Conservation (phyloP, 1,284 basidiomycete species). For the Melanopsichium pennsylvanicum region DNA sequence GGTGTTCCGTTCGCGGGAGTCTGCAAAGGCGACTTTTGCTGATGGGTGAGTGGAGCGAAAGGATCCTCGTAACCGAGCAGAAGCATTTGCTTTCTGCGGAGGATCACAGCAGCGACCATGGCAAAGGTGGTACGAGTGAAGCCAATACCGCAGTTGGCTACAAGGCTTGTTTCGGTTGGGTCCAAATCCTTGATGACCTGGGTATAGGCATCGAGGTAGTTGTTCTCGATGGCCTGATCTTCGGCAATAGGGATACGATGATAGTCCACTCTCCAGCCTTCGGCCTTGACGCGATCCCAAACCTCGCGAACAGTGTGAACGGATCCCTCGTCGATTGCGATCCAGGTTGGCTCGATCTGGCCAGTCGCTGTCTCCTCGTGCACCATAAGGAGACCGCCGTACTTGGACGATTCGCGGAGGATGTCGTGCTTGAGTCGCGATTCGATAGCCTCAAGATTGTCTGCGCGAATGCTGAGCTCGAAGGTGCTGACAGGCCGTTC, state of each 20-base stretch:
- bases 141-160: conserved; percentile 98
- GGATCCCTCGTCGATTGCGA: conserved; percentile 82
- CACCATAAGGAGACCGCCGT: conserved; percentile 88
- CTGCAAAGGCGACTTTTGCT: conserved; percentile 31
- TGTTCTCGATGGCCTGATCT: conserved; percentile 64
- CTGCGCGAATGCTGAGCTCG: conserved; percentile 85
- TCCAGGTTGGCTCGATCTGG: conserved; percentile 82
- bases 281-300: conserved; percentile 73
- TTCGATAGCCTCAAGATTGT: conserved; percentile 96
- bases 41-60: conserved; percentile 66
- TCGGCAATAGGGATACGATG: conserved; percentile 85
- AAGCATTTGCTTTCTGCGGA: conserved; percentile 87
- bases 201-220: conserved; percentile 84
- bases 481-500: conserved; percentile 83
- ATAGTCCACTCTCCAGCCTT: conserved; percentile 81
- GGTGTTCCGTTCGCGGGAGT: conserved; percentile 29
- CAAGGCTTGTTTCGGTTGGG: conserved; percentile 80
- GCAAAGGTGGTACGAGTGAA: conserved; percentile 96
- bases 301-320: conserved; percentile 89
- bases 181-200: conserved; percentile 82
- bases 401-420: conserved; percentile 84
- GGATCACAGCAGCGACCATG: conserved; percentile 90
- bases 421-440: conserved; percentile 85
- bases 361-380: conserved; percentile 75
- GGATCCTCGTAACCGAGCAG: conserved; percentile 79